These are phyloP conservation scores for Claviceps purpurea DNA, from an alignment of 2,329 filamentous ascomycete species.

Conservation along the genomic window DNA sequence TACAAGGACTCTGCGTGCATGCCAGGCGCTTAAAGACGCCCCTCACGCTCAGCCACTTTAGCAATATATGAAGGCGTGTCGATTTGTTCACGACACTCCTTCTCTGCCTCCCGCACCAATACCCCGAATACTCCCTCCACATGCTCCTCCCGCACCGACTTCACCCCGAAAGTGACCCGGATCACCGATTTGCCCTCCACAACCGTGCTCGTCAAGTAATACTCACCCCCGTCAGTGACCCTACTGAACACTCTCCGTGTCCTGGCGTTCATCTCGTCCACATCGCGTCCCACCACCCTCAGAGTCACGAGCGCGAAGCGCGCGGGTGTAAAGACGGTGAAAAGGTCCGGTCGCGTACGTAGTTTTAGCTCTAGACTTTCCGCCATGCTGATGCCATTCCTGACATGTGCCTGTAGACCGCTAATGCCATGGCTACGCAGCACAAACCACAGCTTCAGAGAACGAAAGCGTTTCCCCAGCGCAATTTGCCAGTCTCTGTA, in stretches of 20 bases:
- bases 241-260: slow-evolving; percentile 65
- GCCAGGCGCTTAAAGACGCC: no score
- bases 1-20: no score
- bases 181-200: slow-evolving; percentile 66
- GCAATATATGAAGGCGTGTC: no score
- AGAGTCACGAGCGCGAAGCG: slow-evolving; percentile 71
- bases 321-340: slow-evolving; percentile 61
- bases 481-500: slow-evolving; percentile 98
- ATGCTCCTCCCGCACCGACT: slow-evolving; percentile 57
- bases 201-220: slow-evolving; percentile 70
- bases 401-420: slow-evolving; percentile 62
- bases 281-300: slow-evolving; percentile 32
- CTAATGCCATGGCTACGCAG: slow-evolving; percentile 67
- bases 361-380: slow-evolving; percentile 54
- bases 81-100: slow-evolving; percentile 13
- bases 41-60: no score
- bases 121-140: slow-evolving; percentile 62
- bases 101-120: slow-evolving; percentile 51
- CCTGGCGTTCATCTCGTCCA: slow-evolving; percentile 47
- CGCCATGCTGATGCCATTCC: slow-evolving; percentile 54
- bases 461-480: slow-evolving; percentile 74
- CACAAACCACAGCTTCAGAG: slow-evolving; percentile 92
- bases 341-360: slow-evolving; percentile 49
- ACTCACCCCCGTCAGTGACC: slow-evolving; percentile 60
- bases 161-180: slow-evolving; percentile 59